These are phyloP conservation scores for Dioscorea cayenensis DNA, from an alignment of 116 monocot genomes.

Conservation along the genomic window DNA sequence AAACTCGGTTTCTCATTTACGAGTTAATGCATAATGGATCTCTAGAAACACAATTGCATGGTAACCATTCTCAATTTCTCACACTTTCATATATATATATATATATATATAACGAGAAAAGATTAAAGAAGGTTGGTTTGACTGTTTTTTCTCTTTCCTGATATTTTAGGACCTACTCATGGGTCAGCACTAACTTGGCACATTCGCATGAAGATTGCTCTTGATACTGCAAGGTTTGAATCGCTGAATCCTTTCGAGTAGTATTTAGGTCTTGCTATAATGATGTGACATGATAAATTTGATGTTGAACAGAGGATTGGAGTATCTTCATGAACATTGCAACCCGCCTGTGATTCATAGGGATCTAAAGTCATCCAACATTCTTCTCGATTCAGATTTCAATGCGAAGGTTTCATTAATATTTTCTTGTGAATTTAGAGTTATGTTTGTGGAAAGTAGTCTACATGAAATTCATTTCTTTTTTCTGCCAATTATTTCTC, in stretches of 20 bases:
- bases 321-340: conserved; percentile 88
- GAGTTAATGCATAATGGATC: conserved; percentile 92
- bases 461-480: not conserved
- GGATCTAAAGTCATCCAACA: conserved; percentile 96
- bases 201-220: conserved; percentile 89
- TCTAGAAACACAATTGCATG: conserved; percentile 78
- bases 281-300: not conserved
- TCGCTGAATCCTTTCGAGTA: not conserved
- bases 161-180: conserved; percentile 58
- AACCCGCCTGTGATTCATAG: conserved; percentile 74
- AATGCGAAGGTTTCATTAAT: conserved; percentile 57
- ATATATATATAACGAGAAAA: not conserved
- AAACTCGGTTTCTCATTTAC: conserved; percentile 69
- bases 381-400: conserved; percentile 77
- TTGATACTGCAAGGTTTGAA: conserved; percentile 82
- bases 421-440: not conserved
- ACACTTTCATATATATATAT: not conserved
- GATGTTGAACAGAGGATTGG: conserved; percentile 53
- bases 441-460: not conserved
- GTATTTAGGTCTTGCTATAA: no score
- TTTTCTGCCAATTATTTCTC: not conserved
- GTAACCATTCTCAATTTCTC: conserved; percentile 19
- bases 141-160: conserved; percentile 2
- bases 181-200: conserved; percentile 81
- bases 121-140: not conserved